Conservation (phyloP, 2,329 filamentous ascomycete genomes). For the Paraphaeosphaeria sporulosa region DNA sequence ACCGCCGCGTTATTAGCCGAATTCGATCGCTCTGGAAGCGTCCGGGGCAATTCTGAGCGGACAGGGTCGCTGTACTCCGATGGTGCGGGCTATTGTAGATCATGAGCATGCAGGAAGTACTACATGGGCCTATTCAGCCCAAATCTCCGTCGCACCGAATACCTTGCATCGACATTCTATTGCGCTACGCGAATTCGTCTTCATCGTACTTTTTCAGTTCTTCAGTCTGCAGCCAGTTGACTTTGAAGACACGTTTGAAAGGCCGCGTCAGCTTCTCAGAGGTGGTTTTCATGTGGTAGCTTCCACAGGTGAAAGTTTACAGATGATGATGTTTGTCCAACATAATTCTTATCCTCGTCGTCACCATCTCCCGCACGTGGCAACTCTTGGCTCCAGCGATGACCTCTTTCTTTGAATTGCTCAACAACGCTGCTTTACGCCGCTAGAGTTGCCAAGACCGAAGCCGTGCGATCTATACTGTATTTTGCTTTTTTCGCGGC, state of each 20-base stretch:
- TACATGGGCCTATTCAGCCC: slow-evolving; percentile 10
- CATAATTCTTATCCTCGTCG: neutral
- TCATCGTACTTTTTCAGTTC: neutral
- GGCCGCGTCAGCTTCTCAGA: neutral
- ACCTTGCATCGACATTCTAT: neutral
- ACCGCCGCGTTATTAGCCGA: slow-evolving; percentile 21
- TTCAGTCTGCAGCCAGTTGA: neutral
- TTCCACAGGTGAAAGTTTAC: neutral
- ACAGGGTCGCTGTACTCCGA: slow-evolving; percentile 9
- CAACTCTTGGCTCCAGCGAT: neutral
- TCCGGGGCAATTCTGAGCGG: neutral
- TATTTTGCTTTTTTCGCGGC: slow-evolving; percentile 1
- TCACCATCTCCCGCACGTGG: slow-evolving; percentile 15
- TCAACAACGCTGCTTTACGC: slow-evolving; percentile 10
- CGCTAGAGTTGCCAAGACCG: slow-evolving; percentile 6
- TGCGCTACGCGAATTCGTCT: neutral
- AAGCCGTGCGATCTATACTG: neutral
- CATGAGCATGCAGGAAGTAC: slow-evolving; percentile 2
- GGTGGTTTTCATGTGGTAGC: neutral
- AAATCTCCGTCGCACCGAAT: slow-evolving; percentile 10
- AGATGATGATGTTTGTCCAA: slow-evolving; percentile 1
- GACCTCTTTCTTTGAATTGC: neutral
- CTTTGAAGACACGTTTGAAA: slow-evolving; percentile 2
- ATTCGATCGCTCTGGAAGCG: slow-evolving; percentile 12
- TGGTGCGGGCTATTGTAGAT: neutral